phyloP scores from a whole-genome alignment of 257 asterid species.

The Eucommia ulmoides region DNA sequence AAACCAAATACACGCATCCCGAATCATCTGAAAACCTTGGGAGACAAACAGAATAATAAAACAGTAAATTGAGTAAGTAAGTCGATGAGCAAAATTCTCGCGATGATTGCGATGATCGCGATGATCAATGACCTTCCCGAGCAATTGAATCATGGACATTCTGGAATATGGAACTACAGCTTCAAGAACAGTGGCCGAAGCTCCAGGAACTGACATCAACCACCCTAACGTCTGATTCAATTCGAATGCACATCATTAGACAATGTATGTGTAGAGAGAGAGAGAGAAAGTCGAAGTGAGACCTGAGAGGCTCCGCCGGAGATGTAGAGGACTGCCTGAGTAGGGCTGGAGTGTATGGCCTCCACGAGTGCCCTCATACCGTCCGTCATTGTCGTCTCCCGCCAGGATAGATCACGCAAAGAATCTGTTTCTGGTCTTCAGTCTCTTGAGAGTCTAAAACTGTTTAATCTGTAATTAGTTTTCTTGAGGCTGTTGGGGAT shows the following conservation, averaged over 20 bases:
- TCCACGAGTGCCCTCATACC: conserved; percentile 54
- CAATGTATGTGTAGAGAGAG: background rate
- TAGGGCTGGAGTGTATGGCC: conserved; percentile 59
- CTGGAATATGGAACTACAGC: conserved; percentile 73
- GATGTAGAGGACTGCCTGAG: conserved; percentile 69
- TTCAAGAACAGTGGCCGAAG: conserved; percentile 76
- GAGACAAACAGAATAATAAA: background rate
- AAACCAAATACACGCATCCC: background rate
- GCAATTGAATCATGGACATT: conserved; percentile 76
- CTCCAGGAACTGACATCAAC: conserved; percentile 92
- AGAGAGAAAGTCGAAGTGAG: too few species aligned
- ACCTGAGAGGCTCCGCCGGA: conserved; percentile 99
- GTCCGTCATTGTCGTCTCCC: conserved; percentile 35
- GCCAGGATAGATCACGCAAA: too few species aligned
- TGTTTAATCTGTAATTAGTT: too few species aligned
- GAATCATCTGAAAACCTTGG: background rate
- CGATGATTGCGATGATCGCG: too few species aligned
- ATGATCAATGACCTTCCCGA: conserved; percentile 48
- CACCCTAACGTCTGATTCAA: conserved; percentile 71
- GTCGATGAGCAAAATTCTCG: background rate
- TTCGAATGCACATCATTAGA: conserved; percentile 18
- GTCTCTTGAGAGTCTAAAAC: too few species aligned
- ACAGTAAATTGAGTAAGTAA: background rate
- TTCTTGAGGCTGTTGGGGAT: too few species aligned
- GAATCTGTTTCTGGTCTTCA: too few species aligned